These are phyloP conservation scores for Dalbergia oliveri DNA, from an alignment of 306 rosid genomes.

Conservation along the genomic window DNA sequence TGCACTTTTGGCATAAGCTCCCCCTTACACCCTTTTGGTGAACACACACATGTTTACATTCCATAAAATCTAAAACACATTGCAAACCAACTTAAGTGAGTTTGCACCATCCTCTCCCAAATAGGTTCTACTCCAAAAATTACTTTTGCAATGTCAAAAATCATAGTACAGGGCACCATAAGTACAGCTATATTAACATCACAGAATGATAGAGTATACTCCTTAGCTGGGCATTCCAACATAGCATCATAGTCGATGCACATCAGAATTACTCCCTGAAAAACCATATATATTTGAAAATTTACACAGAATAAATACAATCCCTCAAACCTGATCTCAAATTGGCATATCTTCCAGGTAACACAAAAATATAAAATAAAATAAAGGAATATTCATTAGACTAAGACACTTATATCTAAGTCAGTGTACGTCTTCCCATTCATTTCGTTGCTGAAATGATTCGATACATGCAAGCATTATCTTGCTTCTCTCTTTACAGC, in stretches of 20 bases:
- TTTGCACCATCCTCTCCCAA: neutral
- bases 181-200: neutral
- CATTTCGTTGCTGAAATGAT: neutral
- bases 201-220: neutral
- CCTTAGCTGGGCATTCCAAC: neutral
- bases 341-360: neutral
- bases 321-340: neutral
- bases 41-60: too few relatives aligned
- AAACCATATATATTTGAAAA: neutral
- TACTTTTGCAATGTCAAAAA: conserved; percentile 7
- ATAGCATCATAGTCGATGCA: neutral
- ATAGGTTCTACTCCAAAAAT: conserved; percentile 13
- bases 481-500: conserved; percentile 13
- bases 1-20: too few relatives aligned
- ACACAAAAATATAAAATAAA: neutral
- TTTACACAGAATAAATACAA: neutral
- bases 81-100: neutral
- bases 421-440: conserved; percentile 4
- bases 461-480: neutral
- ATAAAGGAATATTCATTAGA: neutral
- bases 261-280: neutral
- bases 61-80: neutral
- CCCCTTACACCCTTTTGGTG: too few relatives aligned
- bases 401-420: neutral
- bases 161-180: neutral